Base-by-base conservation (phyloP, 1,284 basidiomycete species). In the Pascua guehoae region DNA sequence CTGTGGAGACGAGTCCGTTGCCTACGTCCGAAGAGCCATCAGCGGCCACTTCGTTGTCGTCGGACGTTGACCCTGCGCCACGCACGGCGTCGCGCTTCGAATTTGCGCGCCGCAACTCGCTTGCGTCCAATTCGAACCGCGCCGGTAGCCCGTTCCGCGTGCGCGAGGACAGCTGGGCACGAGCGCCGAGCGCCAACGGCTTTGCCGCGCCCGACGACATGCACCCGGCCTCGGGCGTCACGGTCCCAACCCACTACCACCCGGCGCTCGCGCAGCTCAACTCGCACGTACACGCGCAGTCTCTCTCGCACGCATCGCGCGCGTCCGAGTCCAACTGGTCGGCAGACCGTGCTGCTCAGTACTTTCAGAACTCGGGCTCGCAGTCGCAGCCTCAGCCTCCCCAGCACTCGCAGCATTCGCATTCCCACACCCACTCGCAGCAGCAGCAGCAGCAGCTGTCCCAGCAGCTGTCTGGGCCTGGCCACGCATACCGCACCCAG, bases 211-310 rank as follows among this genome's bases (percentile, higher is more conserved):
- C 52, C 2, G 56, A 55, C 18, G 60, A 62, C 47, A 41, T 48
- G 53, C 57, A 53, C 16, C 49, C 55, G 4, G 24, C 24, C 24
- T 32, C 24, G 24, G 24, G 24, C 24, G 24, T 32, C 24, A 32
- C 24, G 9, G 58, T 51, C 2, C 53, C 54, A 11, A 54, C 47
- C 41, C 54, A 58, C 43, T 53, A 52, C 54, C 60, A 62, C 49
- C 60, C 60, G 4, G 60, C 60, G n/a, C 57, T 62, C 12, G 60
- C 55, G 12, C 60, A 62, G 46, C 54, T 62, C 39, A 62, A 62
- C 52, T 49, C 54, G 46, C 57, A 52, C 43, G 47, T 42, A 15
- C 37, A 40, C n/a, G 7, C 47, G 36, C 43, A 44, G 15, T 36
- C 51, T 37, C 51, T 46, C 43, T 52, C 51, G n/a, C 9, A 17